Evolutionary conservation across 257 asterid genomes (phyloP).

Genomic region (Solanum appendiculatum): DNA sequence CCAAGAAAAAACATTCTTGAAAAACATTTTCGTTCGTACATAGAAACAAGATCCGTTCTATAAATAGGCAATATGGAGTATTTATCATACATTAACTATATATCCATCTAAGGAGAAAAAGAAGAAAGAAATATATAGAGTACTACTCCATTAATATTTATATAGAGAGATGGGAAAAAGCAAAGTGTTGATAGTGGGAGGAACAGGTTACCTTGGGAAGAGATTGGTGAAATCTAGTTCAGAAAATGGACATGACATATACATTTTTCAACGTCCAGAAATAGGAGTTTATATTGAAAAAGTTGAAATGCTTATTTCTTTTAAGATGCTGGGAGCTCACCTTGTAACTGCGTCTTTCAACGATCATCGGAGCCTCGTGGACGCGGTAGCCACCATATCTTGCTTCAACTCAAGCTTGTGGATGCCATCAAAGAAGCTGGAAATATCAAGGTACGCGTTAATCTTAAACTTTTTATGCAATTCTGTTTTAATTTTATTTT

Average conservation of each 20-base stretch:
- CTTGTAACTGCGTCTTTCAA: slow-evolving; percentile 59
- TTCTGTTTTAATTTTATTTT: not conserved
- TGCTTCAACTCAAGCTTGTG: slow-evolving; percentile 67
- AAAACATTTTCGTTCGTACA: no score
- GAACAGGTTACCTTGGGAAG: slow-evolving; percentile 72
- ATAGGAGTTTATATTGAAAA: slow-evolving; percentile 67
- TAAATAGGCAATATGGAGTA: not conserved
- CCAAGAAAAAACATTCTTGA: no score
- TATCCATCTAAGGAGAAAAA: not conserved
- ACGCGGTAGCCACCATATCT: slow-evolving; percentile 59
- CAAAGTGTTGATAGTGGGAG: slow-evolving; percentile 70
- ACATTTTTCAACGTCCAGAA: slow-evolving; percentile 53
- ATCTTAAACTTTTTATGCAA: not conserved
- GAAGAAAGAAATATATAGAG: no score
- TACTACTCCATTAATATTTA: no score
- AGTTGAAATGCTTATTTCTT: slow-evolving; percentile 43
- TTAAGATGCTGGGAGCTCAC: slow-evolving; percentile 56
- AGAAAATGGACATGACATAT: slow-evolving; percentile 61
- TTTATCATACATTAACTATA: not conserved
- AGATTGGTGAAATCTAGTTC: slow-evolving; percentile 65
- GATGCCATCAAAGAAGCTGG: slow-evolving; percentile 82
- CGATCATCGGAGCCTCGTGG: slow-evolving; percentile 59
- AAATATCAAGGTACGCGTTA: slow-evolving; percentile 50
- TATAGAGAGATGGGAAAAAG: slow-evolving; percentile 30
- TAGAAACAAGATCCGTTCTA: not conserved